These are phyloP conservation scores for Metschnikowia lochheadii DNA, from an alignment of 805 yeast species.

Conservation along the genomic window DNA sequence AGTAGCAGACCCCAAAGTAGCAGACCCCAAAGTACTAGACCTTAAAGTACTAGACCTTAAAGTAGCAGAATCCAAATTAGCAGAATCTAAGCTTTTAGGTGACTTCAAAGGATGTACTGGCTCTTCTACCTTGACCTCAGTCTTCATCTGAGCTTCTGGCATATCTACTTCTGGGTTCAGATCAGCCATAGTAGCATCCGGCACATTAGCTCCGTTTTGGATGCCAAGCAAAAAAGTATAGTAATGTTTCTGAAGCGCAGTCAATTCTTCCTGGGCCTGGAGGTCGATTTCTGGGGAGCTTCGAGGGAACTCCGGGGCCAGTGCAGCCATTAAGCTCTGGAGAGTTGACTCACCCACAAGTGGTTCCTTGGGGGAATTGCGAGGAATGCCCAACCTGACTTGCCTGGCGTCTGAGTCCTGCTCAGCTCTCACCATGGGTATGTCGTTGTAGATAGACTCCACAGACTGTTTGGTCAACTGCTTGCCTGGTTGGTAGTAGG, in stretches of 20 bases:
- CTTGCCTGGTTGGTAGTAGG: background rate
- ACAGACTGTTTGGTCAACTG: background rate
- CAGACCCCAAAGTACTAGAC: background rate
- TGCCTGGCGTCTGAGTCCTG: background rate
- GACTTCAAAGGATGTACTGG: background rate
- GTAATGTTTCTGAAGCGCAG: background rate
- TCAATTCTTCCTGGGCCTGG: background rate
- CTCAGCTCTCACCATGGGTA: background rate
- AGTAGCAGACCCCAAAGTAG: background rate
- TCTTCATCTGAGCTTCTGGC: background rate
- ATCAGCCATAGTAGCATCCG: background rate
- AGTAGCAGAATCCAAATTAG: background rate
- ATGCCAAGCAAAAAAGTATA: background rate
- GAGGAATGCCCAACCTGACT: background rate
- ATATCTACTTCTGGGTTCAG: background rate
- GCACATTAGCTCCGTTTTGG: background rate
- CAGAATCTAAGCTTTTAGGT: background rate
- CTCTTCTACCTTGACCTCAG: background rate
- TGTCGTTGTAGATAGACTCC: background rate
- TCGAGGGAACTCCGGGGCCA: background rate
- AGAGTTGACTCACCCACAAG: background rate
- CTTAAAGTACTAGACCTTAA: too few relatives aligned
- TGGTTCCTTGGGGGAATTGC: background rate
- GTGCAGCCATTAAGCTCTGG: background rate
- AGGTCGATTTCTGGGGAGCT: background rate